Evolutionary conservation across 805 yeast genomes (phyloP), one percentile per base, ranked within the genome.

Genomic region (Torulaspora delbrueckii): DNA sequence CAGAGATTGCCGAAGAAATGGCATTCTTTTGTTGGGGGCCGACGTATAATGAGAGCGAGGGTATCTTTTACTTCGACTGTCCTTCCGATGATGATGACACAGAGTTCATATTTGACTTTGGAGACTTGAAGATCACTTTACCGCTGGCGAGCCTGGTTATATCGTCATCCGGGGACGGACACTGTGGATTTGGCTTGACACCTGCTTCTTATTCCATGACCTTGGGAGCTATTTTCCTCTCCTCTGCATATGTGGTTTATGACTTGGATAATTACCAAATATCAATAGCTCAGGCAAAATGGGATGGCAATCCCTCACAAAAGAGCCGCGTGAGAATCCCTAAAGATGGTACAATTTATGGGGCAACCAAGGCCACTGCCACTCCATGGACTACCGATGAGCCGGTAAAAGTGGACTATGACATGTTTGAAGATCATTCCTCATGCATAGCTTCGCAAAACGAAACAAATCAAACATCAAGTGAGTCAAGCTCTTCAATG

Each of bases 151-250:
- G 39, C 18, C 34, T 48, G 5, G 28, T 48, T 22, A 50, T 69
- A 16, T 51, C 65, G 30, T 51, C 58, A 9, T 52, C 63, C 4
- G 55, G 54, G 16, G 25, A 43, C 8, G 53, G 58, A 3, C 58
- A 63, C 19, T 78, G 82, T 65, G 76, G 71, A 1, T 57, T 77
- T 34, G 79, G 75, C 1, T 52, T 76, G 1, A 50, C 66, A 31
- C 49, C 52, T 9, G 49, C 58, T 16, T 67, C 63, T 43, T 67
- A 66, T 23, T 47, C 64, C 2, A 62, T 69, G 46, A 70, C 73
- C 6, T 59, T 79, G n/a, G 86, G 86, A 46, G 84, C 79, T 59
- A 69, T 75, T 3, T 78, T 81, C 65, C 59, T 81, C 48, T 68
- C 77, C 47, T 64, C 73, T 32, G 81, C 79, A 2, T 81, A 81